These are phyloP conservation scores for Amanita exitialis DNA, from an alignment of 768 basidiomycete genomes.

Conservation along the genomic window DNA sequence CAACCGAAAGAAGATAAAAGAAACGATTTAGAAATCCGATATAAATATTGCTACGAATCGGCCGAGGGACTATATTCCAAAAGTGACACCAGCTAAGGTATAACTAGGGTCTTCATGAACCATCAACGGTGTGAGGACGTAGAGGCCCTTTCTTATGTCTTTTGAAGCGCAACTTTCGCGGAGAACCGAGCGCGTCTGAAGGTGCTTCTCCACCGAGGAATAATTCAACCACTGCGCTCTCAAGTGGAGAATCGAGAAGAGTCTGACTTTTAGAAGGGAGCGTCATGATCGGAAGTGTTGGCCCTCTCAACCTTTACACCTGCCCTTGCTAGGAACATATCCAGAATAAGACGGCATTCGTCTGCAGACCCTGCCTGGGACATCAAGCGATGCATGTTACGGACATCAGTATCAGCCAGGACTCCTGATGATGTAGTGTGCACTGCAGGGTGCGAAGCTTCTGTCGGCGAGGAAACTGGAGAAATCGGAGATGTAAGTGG, in stretches of 20 bases:
- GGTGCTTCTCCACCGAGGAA: slow-evolving; percentile 20
- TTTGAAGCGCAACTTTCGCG: slow-evolving; percentile 4
- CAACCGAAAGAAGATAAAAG: neutral
- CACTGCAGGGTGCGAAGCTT: slow-evolving; percentile 6
- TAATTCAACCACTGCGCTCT: slow-evolving; percentile 42
- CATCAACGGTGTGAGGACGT: slow-evolving; percentile 6
- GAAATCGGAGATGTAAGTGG: slow-evolving; percentile 3
- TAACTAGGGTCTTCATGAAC: neutral
- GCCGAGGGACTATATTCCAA: too few species aligned
- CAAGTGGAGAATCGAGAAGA: slow-evolving; percentile 25
- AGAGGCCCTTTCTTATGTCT: neutral
- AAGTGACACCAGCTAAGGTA: too few species aligned
- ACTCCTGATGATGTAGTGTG: slow-evolving; percentile 16
- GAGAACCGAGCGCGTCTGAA: slow-evolving; percentile 1
- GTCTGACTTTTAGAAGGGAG: slow-evolving; percentile 18
- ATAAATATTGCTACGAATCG: too few species aligned
- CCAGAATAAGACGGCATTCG: slow-evolving; percentile 79
- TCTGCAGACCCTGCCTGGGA: slow-evolving; percentile 61
- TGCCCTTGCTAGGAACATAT: slow-evolving; percentile 67
- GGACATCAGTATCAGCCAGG: slow-evolving; percentile 36
- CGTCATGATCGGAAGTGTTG: slow-evolving; percentile 21
- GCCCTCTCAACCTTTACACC: slow-evolving; percentile 24
- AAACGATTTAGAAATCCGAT: neutral
- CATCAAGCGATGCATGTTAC: slow-evolving; percentile 61
- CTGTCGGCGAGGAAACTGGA: neutral